A percentile compares a stretch with the other conserved stretches of the same genome.
phyloP scores from a whole-genome alignment of 2,329 filamentous ascomycete species.

The Aspergillus melleus region DNA sequence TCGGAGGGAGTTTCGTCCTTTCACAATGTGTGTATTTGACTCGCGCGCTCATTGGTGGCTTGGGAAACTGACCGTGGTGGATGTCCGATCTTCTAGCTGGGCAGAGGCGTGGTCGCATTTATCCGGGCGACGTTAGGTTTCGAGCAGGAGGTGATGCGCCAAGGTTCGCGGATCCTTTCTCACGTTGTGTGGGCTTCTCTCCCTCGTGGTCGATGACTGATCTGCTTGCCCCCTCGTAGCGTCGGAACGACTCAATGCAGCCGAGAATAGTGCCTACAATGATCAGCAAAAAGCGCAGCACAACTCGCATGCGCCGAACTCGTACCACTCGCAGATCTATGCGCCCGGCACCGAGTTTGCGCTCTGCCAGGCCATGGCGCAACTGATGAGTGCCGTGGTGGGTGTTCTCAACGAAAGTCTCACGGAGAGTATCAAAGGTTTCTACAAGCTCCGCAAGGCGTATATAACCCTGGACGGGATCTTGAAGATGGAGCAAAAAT shows the following conservation, averaged over 20 bases:
- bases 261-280: slow-evolving; percentile 73
- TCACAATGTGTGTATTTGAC: slow-evolving; percentile 61
- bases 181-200: background rate
- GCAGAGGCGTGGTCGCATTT: slow-evolving; percentile 77
- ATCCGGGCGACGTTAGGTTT: slow-evolving; percentile 85
- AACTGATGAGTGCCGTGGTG: slow-evolving; percentile 86
- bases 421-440: slow-evolving; percentile 85
- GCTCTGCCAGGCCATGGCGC: slow-evolving; percentile 78
- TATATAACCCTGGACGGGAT: slow-evolving; percentile 80
- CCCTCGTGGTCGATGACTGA: slow-evolving; percentile 13
- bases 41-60: background rate
- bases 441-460: slow-evolving; percentile 89
- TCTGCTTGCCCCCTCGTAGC: slow-evolving; percentile 48
- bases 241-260: slow-evolving; percentile 67
- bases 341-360: slow-evolving; percentile 83
- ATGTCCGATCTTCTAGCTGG: slow-evolving; percentile 57
- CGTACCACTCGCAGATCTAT: slow-evolving; percentile 66
- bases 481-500: slow-evolving; percentile 69
- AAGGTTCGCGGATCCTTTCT: slow-evolving; percentile 49
- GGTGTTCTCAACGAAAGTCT: slow-evolving; percentile 89
- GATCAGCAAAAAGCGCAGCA: slow-evolving; percentile 75
- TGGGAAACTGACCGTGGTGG: background rate
- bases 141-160: slow-evolving; percentile 85
- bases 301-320: slow-evolving; percentile 52
- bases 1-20: slow-evolving; percentile 77